Conservation (phyloP, 139 green algal species). For the Tetradesmus lagerheimii region DNA sequence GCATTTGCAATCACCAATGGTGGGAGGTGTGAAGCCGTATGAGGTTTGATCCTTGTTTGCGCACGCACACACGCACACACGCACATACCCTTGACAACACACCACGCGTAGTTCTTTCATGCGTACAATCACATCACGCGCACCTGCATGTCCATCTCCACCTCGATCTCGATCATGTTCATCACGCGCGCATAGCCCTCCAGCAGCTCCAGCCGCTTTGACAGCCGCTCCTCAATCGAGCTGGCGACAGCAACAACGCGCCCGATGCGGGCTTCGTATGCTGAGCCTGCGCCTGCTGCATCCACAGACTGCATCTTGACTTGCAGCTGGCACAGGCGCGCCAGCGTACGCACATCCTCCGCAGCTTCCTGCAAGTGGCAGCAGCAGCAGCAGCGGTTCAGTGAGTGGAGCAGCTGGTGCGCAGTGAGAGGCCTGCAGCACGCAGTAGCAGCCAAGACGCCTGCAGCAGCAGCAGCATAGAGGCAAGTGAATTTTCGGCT, state of each 20-base stretch:
- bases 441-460: no score
- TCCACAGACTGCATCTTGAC: slow-evolving; percentile 89
- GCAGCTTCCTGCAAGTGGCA: slow-evolving; percentile 53
- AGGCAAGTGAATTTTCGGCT: no score
- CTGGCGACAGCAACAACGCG: slow-evolving; percentile 67
- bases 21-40: no score
- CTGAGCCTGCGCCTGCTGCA: not conserved
- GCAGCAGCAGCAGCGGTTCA: not conserved
- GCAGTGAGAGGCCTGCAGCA: no score
- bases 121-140: not conserved
- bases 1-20: no score
- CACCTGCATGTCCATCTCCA: slow-evolving; percentile 87
- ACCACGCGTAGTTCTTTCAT: no score
- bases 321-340: slow-evolving; percentile 90
- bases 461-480: not conserved
- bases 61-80: no score
- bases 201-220: slow-evolving; percentile 76
- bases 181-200: slow-evolving; percentile 84
- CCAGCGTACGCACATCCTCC: slow-evolving; percentile 87
- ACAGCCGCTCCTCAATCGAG: slow-evolving; percentile 81
- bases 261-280: slow-evolving; percentile 78
- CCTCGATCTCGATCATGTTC: slow-evolving; percentile 93
- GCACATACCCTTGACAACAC: no score
- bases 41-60: no score
- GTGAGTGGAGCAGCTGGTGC: no score